Base-by-base conservation (phyloP, 495 filamentous ascomycete genomes). In the Penicillium verhagenii region DNA sequence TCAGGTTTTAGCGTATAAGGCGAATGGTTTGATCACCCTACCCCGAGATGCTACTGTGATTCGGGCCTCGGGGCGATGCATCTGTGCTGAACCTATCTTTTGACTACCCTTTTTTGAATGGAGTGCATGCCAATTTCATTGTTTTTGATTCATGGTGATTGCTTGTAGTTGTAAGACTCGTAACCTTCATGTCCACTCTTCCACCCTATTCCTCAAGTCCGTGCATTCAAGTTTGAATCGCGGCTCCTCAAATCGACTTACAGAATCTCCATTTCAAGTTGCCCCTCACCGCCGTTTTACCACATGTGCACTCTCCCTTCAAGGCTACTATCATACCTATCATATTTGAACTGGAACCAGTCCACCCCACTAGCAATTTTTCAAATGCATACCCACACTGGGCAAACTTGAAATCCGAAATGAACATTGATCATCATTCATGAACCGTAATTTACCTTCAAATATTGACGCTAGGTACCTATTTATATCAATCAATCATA, bases 81-180 rank as follows among this genome's bases (percentile, higher is more conserved):
- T 66, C 52, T 66, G 55, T 60, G 63, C 60, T 65, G 56, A 62
- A 58, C 61, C 64, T 62, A 62, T 53, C 61, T 66, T 66, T 67
- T 64, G 58, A 64, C 48, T 53, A 59, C 61, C 61, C 58, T 64
- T 67, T 66, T 59, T 67, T 59, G 50, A 67, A 67, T 67, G 64
- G 61, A 62, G 61, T 64, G 64, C 64, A 65, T 67, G 64, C 64
- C 57, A 66, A 59, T 67, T 60, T 62, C 57, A 62, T 57, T 61
- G 42, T 50, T 55, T 52, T 45, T 38, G 31, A 39, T 50, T 23
- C 47, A 50, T 23, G 1, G 31, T 45, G 20, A 13, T 35, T 53
- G 51, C 26, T 29, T 28, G 44, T 47, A 38, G 47, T 38, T n/a
- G 11, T 31, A 19, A 21, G 46, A 6, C 23, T 49, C 16, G 45